Evolutionary conservation across 192 early-diverging fungal genomes (phyloP).

Genomic region (Coemansia sp.): DNA sequence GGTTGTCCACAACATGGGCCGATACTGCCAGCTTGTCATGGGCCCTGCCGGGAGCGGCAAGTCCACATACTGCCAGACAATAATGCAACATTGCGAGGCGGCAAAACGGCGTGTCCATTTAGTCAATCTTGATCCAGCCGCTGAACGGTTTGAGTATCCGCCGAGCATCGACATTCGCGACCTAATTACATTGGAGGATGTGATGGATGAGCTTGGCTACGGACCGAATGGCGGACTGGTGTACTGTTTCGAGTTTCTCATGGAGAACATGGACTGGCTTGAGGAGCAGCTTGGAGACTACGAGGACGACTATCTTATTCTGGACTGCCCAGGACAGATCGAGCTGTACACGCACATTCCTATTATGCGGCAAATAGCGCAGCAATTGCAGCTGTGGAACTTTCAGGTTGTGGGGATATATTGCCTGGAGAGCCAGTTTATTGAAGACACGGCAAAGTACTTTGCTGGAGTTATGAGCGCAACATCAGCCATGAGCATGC

Average conservation of each 20-base stretch:
- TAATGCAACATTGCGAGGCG: constrained; percentile 90
- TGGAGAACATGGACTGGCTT: constrained; percentile 95
- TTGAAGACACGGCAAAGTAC: constrained; percentile 93
- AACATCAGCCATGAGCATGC: constrained; percentile 90
- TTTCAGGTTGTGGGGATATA: constrained; percentile 92
- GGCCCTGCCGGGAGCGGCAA: constrained; percentile 93
- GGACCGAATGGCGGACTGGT: constrained; percentile 97
- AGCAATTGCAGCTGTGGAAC: constrained; percentile 61
- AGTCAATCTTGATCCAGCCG: constrained; percentile 96
- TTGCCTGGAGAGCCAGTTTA: constrained; percentile 89
- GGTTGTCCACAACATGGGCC: constrained; percentile 50
- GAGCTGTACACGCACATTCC: constrained; percentile 98
- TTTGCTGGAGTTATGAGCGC: constrained; percentile 95
- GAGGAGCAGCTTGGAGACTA: constrained; percentile 88
- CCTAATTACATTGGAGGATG: constrained; percentile 95
- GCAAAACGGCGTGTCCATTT: constrained; percentile 81
- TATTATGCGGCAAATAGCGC: constrained; percentile 83
- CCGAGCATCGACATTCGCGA: constrained; percentile 88
- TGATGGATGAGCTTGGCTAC: constrained; percentile 94
- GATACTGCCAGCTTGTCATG: constrained; percentile 91
- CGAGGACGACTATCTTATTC: constrained; percentile 94
- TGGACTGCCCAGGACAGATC: constrained; percentile 97
- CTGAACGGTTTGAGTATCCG: constrained; percentile 91
- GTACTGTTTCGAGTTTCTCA: constrained; percentile 94
- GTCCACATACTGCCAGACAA: constrained; percentile 94